Conservation (phyloP, 257 asterid genomes). For the Solanum chaucha region DNA sequence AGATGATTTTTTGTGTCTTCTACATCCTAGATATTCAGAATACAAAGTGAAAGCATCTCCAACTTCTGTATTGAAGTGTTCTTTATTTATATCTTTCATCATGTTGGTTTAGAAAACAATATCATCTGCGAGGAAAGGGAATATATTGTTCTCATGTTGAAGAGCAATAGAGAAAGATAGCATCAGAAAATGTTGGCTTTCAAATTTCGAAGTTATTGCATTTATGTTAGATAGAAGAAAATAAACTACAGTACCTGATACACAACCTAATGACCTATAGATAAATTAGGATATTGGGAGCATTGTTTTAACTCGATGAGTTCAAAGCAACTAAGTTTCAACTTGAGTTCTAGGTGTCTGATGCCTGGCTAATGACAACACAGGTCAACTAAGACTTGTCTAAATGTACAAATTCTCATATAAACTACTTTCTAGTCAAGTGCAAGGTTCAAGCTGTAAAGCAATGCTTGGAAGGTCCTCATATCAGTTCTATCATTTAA, state of each 20-base stretch:
- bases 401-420: background rate
- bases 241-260: background rate
- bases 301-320: background rate
- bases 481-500: background rate
- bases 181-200: background rate
- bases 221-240: background rate
- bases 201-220: background rate
- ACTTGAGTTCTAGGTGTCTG: background rate
- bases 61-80: background rate
- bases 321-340: background rate
- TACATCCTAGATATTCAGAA: background rate
- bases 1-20: constrained; percentile 1
- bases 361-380: background rate
- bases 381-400: background rate
- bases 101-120: background rate
- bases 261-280: background rate
- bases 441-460: background rate
- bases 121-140: background rate
- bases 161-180: background rate
- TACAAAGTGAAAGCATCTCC: background rate
- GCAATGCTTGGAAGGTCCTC: background rate
- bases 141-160: background rate
- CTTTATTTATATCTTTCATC: background rate
- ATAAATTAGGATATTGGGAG: background rate
- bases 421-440: background rate